Conservation (phyloP, 495 filamentous ascomycete genomes). For the Talaromyces ruber region DNA sequence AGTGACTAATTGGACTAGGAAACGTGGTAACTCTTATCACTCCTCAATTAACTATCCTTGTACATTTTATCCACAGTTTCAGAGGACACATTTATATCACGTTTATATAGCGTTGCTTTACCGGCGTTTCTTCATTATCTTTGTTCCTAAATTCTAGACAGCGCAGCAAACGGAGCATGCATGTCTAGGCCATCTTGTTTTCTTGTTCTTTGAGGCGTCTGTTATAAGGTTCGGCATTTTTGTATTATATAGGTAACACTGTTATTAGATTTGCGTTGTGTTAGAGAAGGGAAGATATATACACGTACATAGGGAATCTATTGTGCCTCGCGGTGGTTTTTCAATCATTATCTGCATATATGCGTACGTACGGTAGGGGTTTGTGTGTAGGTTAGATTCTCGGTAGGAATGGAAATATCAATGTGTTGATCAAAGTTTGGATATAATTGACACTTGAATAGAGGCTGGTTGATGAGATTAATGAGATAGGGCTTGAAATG, state of each 20-base stretch:
- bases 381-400: too few species aligned
- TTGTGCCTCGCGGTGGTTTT: not conserved
- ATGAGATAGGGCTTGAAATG: not conserved
- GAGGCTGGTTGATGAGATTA: not conserved
- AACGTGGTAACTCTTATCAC: not conserved
- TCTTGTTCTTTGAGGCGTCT: not conserved
- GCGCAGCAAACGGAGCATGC: not conserved
- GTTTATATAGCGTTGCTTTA: not conserved
- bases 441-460: not conserved
- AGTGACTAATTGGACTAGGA: not conserved
- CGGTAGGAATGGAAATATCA: too few species aligned
- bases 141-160: not conserved
- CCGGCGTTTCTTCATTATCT: not conserved
- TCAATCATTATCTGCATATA: not conserved
- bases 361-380: too few species aligned
- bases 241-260: not conserved
- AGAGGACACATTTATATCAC: not conserved
- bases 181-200: not conserved
- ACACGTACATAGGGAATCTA: not conserved
- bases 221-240: not conserved
- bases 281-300: not conserved
- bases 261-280: not conserved
- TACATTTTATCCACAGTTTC: not conserved
- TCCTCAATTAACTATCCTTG: too few species aligned
- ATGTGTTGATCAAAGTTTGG: too few species aligned